Base-by-base conservation (phyloP, 1,284 basidiomycete species). In the Melampsora americana region DNA sequence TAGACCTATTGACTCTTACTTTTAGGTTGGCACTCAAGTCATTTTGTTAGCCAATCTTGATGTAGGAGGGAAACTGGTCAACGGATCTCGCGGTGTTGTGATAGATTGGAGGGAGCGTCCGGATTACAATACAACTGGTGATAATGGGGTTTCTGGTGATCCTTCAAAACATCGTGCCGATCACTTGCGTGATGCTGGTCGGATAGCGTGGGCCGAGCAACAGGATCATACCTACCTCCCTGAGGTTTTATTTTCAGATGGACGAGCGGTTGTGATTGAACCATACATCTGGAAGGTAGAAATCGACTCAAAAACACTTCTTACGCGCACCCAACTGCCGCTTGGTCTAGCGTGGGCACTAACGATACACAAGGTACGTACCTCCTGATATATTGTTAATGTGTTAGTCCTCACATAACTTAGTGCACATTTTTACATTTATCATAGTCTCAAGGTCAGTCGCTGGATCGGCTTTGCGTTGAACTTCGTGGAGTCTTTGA, bases 271-370 rank as follows among this genome's bases (percentile, higher is more conserved):
- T 71, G 14, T 44, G 68, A 67, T 80, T 23, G 35, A 68, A 28
- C 79, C 79, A 5, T 74, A 79, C 32, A 74, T 77, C n/a, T 80
- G 80, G 80, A 77, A 69, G 23, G 74, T 80, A 46, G 79, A 80
- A 48, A 66, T 80, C 48, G 80, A 80, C 69, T 62, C 73, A 44
- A 30, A 72, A 3, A 78, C 79, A 56, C 74, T 74, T 5, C 78
- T 80, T 18, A 78, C 73, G 9, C 64, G 80, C 16, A 79, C 80
- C 20, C 80, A 80, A 61, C 62, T 80, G 1, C 80, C 80, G 14
- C 62, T 80, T 2, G 66, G 71, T 14, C 69, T 80, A 20, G 80
- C 79, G 0, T 80, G 80, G 79, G 71, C 71, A 28, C 53, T 73
- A 16, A 73, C 71, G 50, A 73, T 66, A 32, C 71, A 73, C 26